Base-by-base conservation (phyloP, 2,329 filamentous ascomycete species). In the Sordariomycetes sp. region DNA sequence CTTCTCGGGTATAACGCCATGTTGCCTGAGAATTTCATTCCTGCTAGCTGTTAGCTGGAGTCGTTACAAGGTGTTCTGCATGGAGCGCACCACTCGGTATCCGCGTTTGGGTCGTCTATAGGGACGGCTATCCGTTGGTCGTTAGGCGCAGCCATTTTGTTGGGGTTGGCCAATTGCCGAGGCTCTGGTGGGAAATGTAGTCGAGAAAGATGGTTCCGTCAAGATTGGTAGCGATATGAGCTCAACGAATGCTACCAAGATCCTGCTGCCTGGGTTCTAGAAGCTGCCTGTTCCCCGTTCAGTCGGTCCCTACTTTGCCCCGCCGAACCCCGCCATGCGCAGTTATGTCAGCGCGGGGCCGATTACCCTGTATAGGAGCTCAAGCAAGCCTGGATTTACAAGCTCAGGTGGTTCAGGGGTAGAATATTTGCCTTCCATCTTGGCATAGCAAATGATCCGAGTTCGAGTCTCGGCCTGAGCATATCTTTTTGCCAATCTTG, bases 11-110 rank as follows among this genome's bases (percentile, higher is more conserved):
- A 99, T 97, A 64, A 99, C 80, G 64, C 91, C 90, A 77, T 99
- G 91, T 72, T 96, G 95, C 65, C 94, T 89, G 59, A 99, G 85
- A 68, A 99, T 99, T 65, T 99, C 94, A 71, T 99, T 99, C 92
- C 92, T 97, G 64, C 8, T 35, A 40, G 22, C 2, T 20, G 56
- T 55, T 51, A 51, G 53, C 20, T 32, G 34, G 14, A 48, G 22
- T 24, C 14, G 18, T 14, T 32, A 54, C 24, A 12, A 53, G 18
- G 50, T 43, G 46, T 32, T 24, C 16, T 34, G 25, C 20, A 18
- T 37, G 2, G 48, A 32, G 62, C 66, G 60, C 76, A 92, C 94
- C 94, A 99, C 86, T 99, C 94, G 62, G 94, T 99, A 70, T 99
- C 94, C 62, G 91, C 94, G 69, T 97, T 96, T 35, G 93, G 93